Base-by-base conservation (phyloP, 163 green algal species). In the Scenedesmus sp. region DNA sequence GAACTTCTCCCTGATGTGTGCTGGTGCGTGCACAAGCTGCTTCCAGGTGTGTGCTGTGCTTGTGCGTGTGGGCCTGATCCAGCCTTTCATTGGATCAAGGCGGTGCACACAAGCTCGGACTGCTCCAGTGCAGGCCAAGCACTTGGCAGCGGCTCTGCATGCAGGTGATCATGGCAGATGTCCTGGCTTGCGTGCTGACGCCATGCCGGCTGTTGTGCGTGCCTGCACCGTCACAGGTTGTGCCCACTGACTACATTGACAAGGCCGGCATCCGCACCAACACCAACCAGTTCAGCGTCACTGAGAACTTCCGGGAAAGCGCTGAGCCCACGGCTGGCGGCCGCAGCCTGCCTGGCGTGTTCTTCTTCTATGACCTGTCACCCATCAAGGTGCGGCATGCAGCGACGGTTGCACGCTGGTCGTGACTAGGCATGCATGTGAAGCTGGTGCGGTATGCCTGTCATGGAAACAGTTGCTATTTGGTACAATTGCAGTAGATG, bases 301-400 rank as follows among this genome's bases (percentile, higher is more conserved):
- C 97, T 4, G 97, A 99, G 92, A 97, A 98, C 92, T 99, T 98
- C 92, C 96, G 94, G 87, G 93, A 95, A 61, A 91, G 78, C 79
- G 82, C 80, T 80, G 89, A 81, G 86, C 42, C 42, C 43, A 10
- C 5, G 35, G 86, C 83, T 15, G 83, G 87, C 24, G 91, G 92
- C 12, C 89, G 90, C 81, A 93, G 91, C 20, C 84, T 97, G 43
- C 95, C 97, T 18, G 98, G 98, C 59, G 95, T 99, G 0, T 99
- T 99, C 90, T 98, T 99, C 91, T 99, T 99, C 90, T 99, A 99
- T 88, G 98, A 99, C 82, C 95, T 99, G 7, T 99, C 96, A 0
- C 97, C 98, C 46, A 98, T 99, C 93, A 99, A 99, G 94, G 98
- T 99, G 42, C 40, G 78, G 49, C 10, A 0, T n/a, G 42, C 24